Base-by-base conservation (phyloP, 331 rosid genomes). In the Dryas integrifolia region DNA sequence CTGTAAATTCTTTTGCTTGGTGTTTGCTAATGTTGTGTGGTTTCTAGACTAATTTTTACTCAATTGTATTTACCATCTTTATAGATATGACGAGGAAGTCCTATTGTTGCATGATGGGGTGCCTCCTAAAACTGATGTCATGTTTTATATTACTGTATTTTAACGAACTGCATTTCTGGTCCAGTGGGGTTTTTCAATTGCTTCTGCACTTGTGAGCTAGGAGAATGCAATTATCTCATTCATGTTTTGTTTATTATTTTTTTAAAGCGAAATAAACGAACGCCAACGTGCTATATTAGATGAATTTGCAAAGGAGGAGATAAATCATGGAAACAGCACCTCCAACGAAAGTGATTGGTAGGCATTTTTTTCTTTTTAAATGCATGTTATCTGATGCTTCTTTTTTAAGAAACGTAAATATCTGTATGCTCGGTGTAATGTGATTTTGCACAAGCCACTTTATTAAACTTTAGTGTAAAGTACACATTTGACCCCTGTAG, bases 291-390 rank as follows among this genome's bases (percentile, higher is more conserved):
- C 90, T 12, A 86, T 94, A 75, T 83, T 94, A 59, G 96, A 91
- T 85, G 97, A 94, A 79, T 85, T 94, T 62, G 96, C 83, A 3
- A 76, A 79, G 85, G 98, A 89, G 82, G 98, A 94, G 83, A 89
- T 94, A 76, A 83, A 63, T 67, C 72, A 58, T 72, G 92, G 68
- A 80, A 81, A 74, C 75, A 58, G 74, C 80, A 67, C 78, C 52
- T 73, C 83, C 40, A 18, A 70, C 62, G 82, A 82, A 81, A 96
- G 81, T 85, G 90, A 85, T 38, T 88, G 97, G 98, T 91, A 71
- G 58, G 85, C 16, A 44, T 40, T 62, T 69, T 70, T 40, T 70
- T 40, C 40, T 40, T 65, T 75, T 12, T 5, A 10, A 18, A 39
- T 4, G 26, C 60, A 12, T 14, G 43, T 72, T 65, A 7, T 40